Base-by-base conservation (phyloP, 345 rosid genomes). In the Populus tremula region DNA sequence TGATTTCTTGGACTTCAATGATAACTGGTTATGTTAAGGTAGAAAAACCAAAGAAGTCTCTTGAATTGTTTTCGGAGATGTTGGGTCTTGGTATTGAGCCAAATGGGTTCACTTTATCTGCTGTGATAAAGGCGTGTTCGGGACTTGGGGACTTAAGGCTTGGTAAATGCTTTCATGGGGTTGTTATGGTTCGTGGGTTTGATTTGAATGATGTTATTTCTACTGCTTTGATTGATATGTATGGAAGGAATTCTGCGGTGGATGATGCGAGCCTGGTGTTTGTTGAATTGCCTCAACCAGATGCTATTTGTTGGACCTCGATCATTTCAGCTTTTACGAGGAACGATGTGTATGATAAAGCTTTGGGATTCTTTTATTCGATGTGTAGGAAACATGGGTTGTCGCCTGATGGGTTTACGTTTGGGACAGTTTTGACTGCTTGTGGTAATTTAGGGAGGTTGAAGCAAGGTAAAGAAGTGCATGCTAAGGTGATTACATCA, bases 1-100 rank as follows among this genome's bases (percentile, higher is more conserved):
- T 80, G 20, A 87, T 93, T 67, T 90, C 99, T 1, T 95, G 98
- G 97, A 91, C 90, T 64, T 90, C 97, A 8, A 90, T 95, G 93
- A 87, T 95, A 77, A 88, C 96, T 18, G 91, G 94, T 43, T 95
- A 90, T 79, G 82, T 87, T 64, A 74, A 33, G 67, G 82, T 79
- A 66, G 88, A 85, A 47, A 87, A 89, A 77, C 89, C 88, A 10
- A 84, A 45, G 71, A 77, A 80, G 29, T 83, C 96, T 53, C 86
- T 95, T 74, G 87, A 82, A 56, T 33, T 93, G 90, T 93, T 91
- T 45, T 70, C 74, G 78, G 88, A 92, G 72, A 95, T 93, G 99
- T 71, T 83, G 88, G 89, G 74, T 69, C 67, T 79, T 49, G 93
- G 89, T 43, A 81, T 93, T 76, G 93, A 87, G 77, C 92, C 97